Evolutionary conservation across 352 stramenopile species (phyloP), one percentile per base, ranked within the genome.

Genomic region (Globisporangium middletonii): DNA sequence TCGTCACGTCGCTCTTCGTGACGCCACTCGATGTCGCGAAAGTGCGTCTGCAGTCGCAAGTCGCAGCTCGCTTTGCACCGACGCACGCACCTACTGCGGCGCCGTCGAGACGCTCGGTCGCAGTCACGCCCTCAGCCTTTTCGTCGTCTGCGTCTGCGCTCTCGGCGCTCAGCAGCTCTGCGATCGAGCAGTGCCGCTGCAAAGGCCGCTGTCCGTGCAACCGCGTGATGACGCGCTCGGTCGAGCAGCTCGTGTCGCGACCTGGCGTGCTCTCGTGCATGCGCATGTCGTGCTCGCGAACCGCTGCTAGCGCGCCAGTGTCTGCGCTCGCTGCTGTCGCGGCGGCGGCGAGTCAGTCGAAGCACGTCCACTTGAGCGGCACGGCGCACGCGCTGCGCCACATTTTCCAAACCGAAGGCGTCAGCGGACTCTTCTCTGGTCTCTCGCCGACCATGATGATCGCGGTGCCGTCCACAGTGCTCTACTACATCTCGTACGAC

Each of bases 401-500:
- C 55, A 93, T 97, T n/a, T 77, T 90, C 47, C 64, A 70, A 30
- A 89, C 79, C 0, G 89, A 97, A 60, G 89, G 88, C 18, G 38
- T 91, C 2, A 28, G 49, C 16, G 84, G 77, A 0, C 67, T 97
- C n/a, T 98, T 96, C 63, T 75, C 82, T 4, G 94, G 94, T 0
- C 69, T 98, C 12, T 76, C 73, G 6, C 94, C 95, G 7, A 97
- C 92, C 12, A 81, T 99, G 55, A 63, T 97, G 54, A 98, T 98
- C 73, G 88, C 89, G 2, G 77, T 98, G 13, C 94, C 95, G 0
- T 97, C 93, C 47, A 98, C 93, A 4, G 89, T 97, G 50, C 63
- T 98, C 23, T 99, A 99, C 68, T 98, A 98, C 70, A 86, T 95
- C 15, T 88, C 86, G 23, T 99, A 99, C 72, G 95, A 98, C 62